phyloP scores from a whole-genome alignment of 345 rosid genomes.

The Fremontodendron californicum region DNA sequence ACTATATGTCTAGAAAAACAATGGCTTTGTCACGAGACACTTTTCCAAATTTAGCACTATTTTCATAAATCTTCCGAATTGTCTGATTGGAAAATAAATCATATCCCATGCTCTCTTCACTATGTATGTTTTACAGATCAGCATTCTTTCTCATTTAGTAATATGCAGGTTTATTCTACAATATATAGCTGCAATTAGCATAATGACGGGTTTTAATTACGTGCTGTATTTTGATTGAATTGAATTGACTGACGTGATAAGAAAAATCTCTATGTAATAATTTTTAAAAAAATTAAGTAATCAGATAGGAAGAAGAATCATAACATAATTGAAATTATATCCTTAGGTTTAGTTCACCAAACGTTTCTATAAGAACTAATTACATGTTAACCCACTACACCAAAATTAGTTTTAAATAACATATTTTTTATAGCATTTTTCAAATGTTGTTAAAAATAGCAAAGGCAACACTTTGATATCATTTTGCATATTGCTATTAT shows the following conservation, averaged over 20 bases:
- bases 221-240: neutral
- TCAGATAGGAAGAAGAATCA: neutral
- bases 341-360: neutral
- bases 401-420: too few species aligned
- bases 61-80: slow-evolving; percentile 24
- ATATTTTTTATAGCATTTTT: too few species aligned
- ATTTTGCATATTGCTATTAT: too few species aligned
- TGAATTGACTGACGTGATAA: neutral
- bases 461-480: too few species aligned
- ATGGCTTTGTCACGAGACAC: slow-evolving; percentile 40
- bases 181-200: neutral
- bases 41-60: slow-evolving; percentile 41
- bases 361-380: neutral
- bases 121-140: slow-evolving; percentile 19
- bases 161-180: neutral
- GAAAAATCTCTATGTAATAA: too few species aligned
- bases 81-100: slow-evolving; percentile 34
- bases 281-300: slow-evolving; percentile 11
- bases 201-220: neutral
- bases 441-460: too few species aligned
- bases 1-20: slow-evolving; percentile 18
- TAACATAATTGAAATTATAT: neutral
- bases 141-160: neutral
- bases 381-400: neutral
- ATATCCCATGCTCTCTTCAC: slow-evolving; percentile 4